Percentiles rank a stretch among this genome's conserved stretches.
Conservation (phyloP, 495 filamentous ascomycete genomes). For the Peziza echinospora region DNA sequence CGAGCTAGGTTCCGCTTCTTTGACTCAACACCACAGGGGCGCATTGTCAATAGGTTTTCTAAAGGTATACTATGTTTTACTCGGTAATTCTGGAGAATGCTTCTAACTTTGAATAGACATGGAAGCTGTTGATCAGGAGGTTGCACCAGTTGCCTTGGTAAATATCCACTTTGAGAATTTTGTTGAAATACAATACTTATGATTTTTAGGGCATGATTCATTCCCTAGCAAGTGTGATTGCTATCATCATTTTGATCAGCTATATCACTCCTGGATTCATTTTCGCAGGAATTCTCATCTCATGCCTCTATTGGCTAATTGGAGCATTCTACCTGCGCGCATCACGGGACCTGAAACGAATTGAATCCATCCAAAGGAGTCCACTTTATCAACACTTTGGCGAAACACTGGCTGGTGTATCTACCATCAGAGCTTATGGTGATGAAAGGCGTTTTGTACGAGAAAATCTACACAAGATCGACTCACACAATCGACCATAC, state of each 20-base stretch:
- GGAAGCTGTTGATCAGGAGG: constrained; percentile 86
- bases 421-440: constrained; percentile 94
- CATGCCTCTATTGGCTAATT: constrained; percentile 55
- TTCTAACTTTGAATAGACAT: neutral
- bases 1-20: constrained; percentile 94
- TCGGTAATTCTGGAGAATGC: neutral
- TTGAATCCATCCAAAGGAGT: constrained; percentile 86
- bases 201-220: constrained; percentile 46
- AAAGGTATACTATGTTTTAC: constrained; percentile 42
- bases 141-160: constrained; percentile 63
- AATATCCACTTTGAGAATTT: constrained; percentile 1
- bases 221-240: constrained; percentile 52
- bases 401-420: constrained; percentile 82
- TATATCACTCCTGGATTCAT: constrained; percentile 84
- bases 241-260: constrained; percentile 79
- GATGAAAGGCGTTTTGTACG: constrained; percentile 84
- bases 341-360: constrained; percentile 76
- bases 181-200: constrained; percentile 1
- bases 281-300: constrained; percentile 70
- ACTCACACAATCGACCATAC: constrained; percentile 79
- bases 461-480: constrained; percentile 76
- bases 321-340: constrained; percentile 77
- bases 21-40: constrained; percentile 85
- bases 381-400: constrained; percentile 97
- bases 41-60: constrained; percentile 96